Base-by-base conservation (phyloP, 768 basidiomycete genomes). In the Hericium alpestre region DNA sequence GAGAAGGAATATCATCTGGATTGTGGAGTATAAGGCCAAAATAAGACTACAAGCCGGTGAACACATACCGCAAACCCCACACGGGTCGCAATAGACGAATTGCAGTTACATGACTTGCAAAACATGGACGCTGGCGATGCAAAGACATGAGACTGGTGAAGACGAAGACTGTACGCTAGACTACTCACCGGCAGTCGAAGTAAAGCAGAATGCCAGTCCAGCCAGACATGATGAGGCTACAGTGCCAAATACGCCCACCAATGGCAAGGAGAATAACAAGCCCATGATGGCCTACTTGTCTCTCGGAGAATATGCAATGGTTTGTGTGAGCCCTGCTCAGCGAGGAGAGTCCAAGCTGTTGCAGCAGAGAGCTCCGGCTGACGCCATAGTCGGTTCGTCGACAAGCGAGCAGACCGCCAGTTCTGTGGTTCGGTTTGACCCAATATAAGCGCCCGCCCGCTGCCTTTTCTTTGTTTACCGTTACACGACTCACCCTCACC, bases 101-200 rank as follows among this genome's bases (percentile, higher is more conserved):
- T 97, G 74, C 96, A 99, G 69, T 98, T 98, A 72, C 95, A 99
- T 37, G 90, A 93, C 76, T 96, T 97, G 80, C 86, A 93, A 74
- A 96, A 91, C 82, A 95, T 93, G 38, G 90, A 93, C 3, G 94
- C 93, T 84, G 72, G n/a, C 61, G 67, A 65, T 63, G 61, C 54
- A 37, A 46, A 38, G 8, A 12, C 13, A 41, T 51, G 38, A 37
- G 38, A 43, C 49, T 43, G 57, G n/a, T 47, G 10, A 38, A 18
- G 11, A 43, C 23, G 3, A 18, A 18, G 48, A 41, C 2, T 4
- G 18, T 41, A 47, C 16, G 46, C 25, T 69, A 32, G 32, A 10
- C 8, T 32, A 78, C 60, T 58, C 27, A 84, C 90, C 90, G 65
- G 90, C 89, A 47, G 84, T 90, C 40, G 88, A 90, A 8, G 90